Percentiles rank a stretch among this genome's conserved stretches.
Evolutionary conservation across 257 asterid genomes (phyloP).

Genomic region (Agastache rugosa): DNA sequence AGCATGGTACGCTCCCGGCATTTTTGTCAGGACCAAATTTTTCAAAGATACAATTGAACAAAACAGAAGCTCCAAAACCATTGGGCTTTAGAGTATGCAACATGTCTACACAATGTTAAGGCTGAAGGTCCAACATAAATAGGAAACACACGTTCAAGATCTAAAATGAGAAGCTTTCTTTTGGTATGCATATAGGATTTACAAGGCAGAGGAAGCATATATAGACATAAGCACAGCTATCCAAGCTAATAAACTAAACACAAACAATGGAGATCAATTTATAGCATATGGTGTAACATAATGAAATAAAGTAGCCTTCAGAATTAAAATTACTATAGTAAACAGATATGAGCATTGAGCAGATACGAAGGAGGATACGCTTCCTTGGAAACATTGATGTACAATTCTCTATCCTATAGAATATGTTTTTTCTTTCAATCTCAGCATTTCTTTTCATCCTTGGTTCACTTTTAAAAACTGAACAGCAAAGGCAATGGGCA

Average conservation of each 20-base stretch:
- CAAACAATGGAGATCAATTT: background rate
- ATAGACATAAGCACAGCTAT: conserved; percentile 19
- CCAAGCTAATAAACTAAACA: conserved; percentile 10
- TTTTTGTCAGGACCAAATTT: conserved; percentile 41
- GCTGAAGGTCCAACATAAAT: conserved; percentile 27
- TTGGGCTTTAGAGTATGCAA: conserved; percentile 69
- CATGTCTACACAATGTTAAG: conserved; percentile 70
- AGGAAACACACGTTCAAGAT: conserved; percentile 24
- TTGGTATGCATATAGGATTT: conserved; percentile 17
- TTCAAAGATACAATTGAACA: conserved; percentile 73
- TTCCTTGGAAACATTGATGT: conserved; percentile 66
- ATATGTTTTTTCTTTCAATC: conserved; percentile 62
- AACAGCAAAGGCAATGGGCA: conserved; percentile 62
- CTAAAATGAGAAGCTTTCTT: conserved; percentile 18
- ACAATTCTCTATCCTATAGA: conserved; percentile 61
- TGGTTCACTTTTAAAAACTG: conserved; percentile 47
- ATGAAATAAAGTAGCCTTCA: conserved; percentile 9
- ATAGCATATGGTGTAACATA: background rate
- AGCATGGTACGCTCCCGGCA: conserved; percentile 44
- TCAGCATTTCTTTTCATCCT: conserved; percentile 55
- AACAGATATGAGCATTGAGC: conserved; percentile 30
- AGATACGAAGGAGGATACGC: conserved; percentile 70
- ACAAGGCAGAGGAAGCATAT: conserved; percentile 18
- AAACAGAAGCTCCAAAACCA: conserved; percentile 60
- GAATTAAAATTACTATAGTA: conserved; percentile 3